These are phyloP conservation scores for Auriscalpium orientale DNA, from an alignment of 768 basidiomycete genomes.

Conservation along the genomic window DNA sequence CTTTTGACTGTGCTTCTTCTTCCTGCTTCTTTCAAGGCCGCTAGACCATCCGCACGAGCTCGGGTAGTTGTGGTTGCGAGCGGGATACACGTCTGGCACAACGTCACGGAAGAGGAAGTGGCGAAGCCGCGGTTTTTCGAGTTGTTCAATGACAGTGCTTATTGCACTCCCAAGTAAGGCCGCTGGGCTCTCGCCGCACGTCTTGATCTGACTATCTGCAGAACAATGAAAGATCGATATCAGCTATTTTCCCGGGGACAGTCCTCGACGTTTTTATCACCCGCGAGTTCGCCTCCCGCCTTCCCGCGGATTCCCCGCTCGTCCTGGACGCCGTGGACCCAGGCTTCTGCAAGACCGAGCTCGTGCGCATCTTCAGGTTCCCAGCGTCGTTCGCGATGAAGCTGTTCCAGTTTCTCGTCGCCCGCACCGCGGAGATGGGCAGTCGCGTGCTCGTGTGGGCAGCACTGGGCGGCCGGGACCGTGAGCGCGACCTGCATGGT, in stretches of 20 bases:
- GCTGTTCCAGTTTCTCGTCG: neutral
- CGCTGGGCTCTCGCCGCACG: neutral
- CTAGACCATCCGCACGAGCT: conserved; percentile 5
- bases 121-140: conserved; percentile 2
- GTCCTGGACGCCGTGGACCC: conserved; percentile 9
- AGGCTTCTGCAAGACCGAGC: conserved; percentile 7
- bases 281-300: conserved; percentile 10
- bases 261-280: conserved; percentile 10
- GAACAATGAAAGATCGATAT: conserved; percentile 5
- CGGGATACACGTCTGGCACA: conserved; percentile 5
- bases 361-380: conserved; percentile 1
- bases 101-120: neutral
- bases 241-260: neutral
- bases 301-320: conserved; percentile 9
- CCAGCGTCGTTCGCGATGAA: neutral
- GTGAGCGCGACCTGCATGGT: conserved; percentile 18
- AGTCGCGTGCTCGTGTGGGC: conserved; percentile 28
- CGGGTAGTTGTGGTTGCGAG: conserved; percentile 10
- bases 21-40: conserved; percentile 33
- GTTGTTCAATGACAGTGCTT: conserved; percentile 1
- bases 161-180: conserved; percentile 7
- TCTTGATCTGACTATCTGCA: neutral
- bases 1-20: conserved; percentile 35
- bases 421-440: conserved; percentile 23
- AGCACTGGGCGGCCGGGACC: conserved; percentile 20